A percentile compares a stretch with the other conserved stretches of the same genome.
These are phyloP conservation scores for Tetradesmus obliquus DNA, from an alignment of 139 green algal genomes.

Conservation along the genomic window DNA sequence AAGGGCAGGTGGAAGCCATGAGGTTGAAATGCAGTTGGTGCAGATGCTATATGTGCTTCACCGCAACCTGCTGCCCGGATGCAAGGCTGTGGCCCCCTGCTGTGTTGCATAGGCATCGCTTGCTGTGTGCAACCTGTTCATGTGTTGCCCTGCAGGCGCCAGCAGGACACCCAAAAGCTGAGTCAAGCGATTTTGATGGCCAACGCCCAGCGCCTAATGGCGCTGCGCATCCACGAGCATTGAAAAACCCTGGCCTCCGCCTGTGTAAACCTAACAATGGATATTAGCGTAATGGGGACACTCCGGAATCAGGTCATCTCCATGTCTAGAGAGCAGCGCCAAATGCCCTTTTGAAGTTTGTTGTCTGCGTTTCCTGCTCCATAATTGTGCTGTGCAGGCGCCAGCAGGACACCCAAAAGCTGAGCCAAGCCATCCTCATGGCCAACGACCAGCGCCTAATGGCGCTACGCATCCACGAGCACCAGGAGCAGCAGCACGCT, in stretches of 20 bases:
- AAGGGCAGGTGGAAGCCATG: constrained; percentile 48
- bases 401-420: not conserved
- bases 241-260: too few species aligned
- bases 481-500: constrained; percentile 12
- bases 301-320: too few species aligned
- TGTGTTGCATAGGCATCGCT: too few species aligned
- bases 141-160: not conserved
- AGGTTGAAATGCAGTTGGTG: too few species aligned
- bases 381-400: not conserved
- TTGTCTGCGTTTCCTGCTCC: not conserved
- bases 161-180: not conserved
- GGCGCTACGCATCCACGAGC: not conserved
- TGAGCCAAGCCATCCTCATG: not conserved
- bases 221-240: not conserved
- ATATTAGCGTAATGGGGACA: too few species aligned
- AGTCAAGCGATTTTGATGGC: not conserved
- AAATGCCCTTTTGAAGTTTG: too few species aligned
- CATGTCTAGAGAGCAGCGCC: too few species aligned
- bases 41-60: too few species aligned
- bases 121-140: too few species aligned
- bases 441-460: constrained; percentile 8
- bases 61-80: too few species aligned
- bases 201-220: not conserved
- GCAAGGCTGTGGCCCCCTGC: too few species aligned
- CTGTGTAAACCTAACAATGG: too few species aligned